These are phyloP conservation scores for Carnegiea gigantea DNA, from an alignment of 179 eudicot species.

Conservation along the genomic window DNA sequence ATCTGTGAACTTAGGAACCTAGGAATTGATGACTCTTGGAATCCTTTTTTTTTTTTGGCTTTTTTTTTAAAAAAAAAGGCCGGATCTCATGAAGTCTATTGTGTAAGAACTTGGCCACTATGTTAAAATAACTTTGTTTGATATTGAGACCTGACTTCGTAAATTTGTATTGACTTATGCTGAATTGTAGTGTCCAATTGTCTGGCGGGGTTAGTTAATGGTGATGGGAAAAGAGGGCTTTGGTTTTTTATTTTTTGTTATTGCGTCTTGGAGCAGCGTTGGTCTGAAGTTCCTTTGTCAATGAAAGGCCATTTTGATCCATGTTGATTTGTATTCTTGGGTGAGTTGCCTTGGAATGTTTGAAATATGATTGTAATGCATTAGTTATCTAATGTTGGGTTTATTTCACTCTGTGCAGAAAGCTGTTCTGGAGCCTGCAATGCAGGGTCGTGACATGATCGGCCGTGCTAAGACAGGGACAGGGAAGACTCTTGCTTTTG, in stretches of 20 bases:
- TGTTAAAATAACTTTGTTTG: background rate
- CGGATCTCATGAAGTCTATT: no score
- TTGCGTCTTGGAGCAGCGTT: background rate
- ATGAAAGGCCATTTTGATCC: background rate
- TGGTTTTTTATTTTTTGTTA: no score
- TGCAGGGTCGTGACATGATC: slow-evolving; percentile 94
- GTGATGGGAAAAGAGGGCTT: no score
- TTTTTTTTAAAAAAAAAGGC: no score
- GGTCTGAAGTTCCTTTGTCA: background rate
- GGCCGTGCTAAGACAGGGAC: slow-evolving; percentile 99
- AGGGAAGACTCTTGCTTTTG: slow-evolving; percentile 98
- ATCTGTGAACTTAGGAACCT: background rate
- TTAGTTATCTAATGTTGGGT: background rate
- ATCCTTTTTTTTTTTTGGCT: no score
- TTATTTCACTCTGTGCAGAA: slow-evolving; percentile 43
- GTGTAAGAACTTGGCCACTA: background rate
- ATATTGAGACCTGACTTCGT: background rate
- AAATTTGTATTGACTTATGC: background rate
- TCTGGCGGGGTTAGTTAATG: no score
- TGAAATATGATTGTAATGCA: background rate
- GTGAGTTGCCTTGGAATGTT: background rate
- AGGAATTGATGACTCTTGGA: background rate
- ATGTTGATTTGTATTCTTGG: background rate
- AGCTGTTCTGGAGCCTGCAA: slow-evolving; percentile 98
- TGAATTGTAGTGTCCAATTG: background rate